A percentile compares a stretch with the other conserved stretches of the same genome.
These are phyloP conservation scores for Dovyalis caffra DNA, from an alignment of 345 rosid genomes.

Conservation along the genomic window DNA sequence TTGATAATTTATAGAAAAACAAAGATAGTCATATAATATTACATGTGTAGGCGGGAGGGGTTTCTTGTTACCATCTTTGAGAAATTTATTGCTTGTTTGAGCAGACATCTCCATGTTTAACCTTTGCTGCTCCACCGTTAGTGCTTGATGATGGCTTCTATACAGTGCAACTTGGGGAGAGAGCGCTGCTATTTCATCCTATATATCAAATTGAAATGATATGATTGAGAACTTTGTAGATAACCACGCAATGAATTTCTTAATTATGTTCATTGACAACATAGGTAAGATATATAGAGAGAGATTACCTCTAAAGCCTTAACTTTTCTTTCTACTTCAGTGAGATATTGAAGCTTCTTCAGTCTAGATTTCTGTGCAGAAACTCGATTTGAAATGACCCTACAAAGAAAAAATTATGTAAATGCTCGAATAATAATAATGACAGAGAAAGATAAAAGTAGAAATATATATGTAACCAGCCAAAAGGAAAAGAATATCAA, in stretches of 20 bases:
- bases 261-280: neutral
- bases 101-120: constrained; percentile 9
- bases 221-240: neutral
- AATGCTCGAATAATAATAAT: neutral
- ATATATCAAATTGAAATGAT: neutral
- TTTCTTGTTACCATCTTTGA: constrained; percentile 16
- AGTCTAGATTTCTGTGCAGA: constrained; percentile 23
- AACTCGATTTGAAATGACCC: constrained; percentile 18
- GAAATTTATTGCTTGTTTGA: neutral
- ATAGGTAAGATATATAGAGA: neutral
- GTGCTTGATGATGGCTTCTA: neutral
- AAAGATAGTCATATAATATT: neutral
- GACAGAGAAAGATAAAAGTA: neutral
- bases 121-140: constrained; percentile 17
- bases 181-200: constrained; percentile 22
- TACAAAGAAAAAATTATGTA: neutral
- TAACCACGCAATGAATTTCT: neutral
- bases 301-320: constrained; percentile 30
- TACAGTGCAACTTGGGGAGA: constrained; percentile 20
- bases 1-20: neutral
- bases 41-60: neutral
- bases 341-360: constrained; percentile 15
- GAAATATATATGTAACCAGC: neutral
- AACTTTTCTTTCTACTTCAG: constrained; percentile 25
- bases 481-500: neutral